These are phyloP conservation scores for Paspalum vaginatum DNA, from an alignment of 176 grass and related monocot genomes.

Conservation along the genomic window DNA sequence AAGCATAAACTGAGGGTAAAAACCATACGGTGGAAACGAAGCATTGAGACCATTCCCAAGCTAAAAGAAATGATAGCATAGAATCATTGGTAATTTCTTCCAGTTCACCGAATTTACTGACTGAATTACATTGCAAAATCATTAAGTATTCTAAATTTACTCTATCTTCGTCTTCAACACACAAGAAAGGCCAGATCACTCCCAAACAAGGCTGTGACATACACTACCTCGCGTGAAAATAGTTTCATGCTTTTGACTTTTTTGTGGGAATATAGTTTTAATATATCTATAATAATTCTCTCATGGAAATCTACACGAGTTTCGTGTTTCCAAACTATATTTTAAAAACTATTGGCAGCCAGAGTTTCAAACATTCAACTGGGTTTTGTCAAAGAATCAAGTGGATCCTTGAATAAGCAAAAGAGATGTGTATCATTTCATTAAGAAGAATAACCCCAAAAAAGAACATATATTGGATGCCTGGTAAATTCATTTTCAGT, in stretches of 20 bases:
- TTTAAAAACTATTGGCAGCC: no score
- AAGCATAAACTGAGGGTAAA: neutral
- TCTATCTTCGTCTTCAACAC: neutral
- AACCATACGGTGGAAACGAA: neutral
- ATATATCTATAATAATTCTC: no score
- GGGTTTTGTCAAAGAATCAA: no score
- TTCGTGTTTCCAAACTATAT: no score
- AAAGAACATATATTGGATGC: neutral
- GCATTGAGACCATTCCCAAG: neutral
- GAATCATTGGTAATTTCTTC: neutral
- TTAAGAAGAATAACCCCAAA: neutral
- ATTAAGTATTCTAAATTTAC: neutral
- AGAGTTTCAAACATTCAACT: no score
- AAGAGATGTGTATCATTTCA: neutral
- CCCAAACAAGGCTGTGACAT: neutral
- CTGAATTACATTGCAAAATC: neutral
- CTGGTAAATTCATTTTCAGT: neutral
- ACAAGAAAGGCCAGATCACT: neutral
- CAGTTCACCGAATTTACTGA: neutral
- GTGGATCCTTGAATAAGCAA: no score
- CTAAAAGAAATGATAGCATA: neutral
- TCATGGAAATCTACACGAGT: no score
- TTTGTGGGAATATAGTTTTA: no score
- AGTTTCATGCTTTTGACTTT: no score
- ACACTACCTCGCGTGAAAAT: neutral